Conservation (phyloP, 345 rosid species). For the Clausena lansium region DNA sequence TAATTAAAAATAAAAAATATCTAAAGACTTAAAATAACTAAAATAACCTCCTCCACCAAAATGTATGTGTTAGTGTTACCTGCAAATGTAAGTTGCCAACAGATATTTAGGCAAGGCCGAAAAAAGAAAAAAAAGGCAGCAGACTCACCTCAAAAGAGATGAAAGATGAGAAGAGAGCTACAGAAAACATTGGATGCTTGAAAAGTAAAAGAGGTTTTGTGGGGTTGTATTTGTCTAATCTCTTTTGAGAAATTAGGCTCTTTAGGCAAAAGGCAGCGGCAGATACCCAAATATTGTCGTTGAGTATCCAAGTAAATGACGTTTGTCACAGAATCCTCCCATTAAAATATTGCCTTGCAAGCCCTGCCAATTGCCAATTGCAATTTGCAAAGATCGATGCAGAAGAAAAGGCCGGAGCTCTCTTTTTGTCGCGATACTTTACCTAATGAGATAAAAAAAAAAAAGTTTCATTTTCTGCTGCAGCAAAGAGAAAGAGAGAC, state of each 20-base stretch:
- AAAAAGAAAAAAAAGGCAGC: not conserved
- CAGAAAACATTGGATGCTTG: slow-evolving; percentile 46
- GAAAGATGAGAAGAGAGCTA: slow-evolving; percentile 44
- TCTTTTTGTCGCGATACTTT: slow-evolving; percentile 34
- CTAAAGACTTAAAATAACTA: no score
- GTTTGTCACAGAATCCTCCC: slow-evolving; percentile 53
- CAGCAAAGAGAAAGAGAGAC: not conserved
- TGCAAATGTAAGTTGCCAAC: slow-evolving; percentile 34
- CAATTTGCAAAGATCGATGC: slow-evolving; percentile 24
- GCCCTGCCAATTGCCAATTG: slow-evolving; percentile 24
- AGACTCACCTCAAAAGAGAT: slow-evolving; percentile 56
- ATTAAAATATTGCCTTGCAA: slow-evolving; percentile 11
- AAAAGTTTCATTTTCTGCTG: slow-evolving; percentile 20
- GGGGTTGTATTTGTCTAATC: slow-evolving; percentile 45
- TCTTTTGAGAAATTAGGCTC: slow-evolving; percentile 5
- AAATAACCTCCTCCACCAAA: no score
- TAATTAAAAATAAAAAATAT: no score
- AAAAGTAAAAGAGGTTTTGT: slow-evolving; percentile 37
- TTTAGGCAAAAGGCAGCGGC: not conserved
- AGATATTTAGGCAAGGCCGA: slow-evolving; percentile 16
- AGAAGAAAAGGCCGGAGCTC: slow-evolving; percentile 23
- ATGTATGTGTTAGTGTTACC: slow-evolving; percentile 10
- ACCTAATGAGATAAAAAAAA: not conserved
- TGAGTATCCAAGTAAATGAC: slow-evolving; percentile 29
- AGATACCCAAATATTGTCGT: slow-evolving; percentile 38